phyloP scores from a whole-genome alignment of 2,329 filamentous ascomycete genomes.

The Apiospora arundinis region DNA sequence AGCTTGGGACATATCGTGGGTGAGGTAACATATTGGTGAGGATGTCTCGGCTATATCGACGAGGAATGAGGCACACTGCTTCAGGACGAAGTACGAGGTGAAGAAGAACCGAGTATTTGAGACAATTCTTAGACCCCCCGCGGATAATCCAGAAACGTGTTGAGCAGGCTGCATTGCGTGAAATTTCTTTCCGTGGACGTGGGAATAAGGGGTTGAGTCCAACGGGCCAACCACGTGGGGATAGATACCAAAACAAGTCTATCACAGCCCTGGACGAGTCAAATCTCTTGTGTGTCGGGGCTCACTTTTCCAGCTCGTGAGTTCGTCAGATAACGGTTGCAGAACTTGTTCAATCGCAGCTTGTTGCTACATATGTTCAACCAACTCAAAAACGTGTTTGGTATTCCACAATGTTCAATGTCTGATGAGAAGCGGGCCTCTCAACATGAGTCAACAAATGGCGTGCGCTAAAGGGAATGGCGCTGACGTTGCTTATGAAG shows the following conservation, averaged over 20 bases:
- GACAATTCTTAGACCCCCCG: not conserved
- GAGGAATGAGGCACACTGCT: not conserved
- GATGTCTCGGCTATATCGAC: not conserved
- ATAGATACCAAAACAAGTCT: not conserved
- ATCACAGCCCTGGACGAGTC: not conserved
- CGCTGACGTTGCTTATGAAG: slow-evolving; percentile 10
- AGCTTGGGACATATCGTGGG: not conserved
- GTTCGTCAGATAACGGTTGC: too few species aligned
- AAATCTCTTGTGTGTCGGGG: not conserved
- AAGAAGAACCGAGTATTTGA: not conserved
- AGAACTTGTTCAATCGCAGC: too few species aligned
- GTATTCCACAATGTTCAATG: not conserved
- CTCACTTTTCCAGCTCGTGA: not conserved
- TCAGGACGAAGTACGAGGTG: not conserved
- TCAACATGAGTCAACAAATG: not conserved
- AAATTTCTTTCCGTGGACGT: not conserved
- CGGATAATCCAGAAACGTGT: not conserved
- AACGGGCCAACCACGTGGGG: not conserved
- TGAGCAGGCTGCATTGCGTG: not conserved
- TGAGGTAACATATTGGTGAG: slow-evolving; percentile 13
- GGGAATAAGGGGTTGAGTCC: not conserved
- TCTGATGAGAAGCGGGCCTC: not conserved
- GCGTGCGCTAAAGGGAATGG: not conserved
- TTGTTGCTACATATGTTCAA: too few species aligned
- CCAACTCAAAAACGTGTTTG: not conserved